A percentile compares a stretch with the other conserved stretches of the same genome.
phyloP scores from a whole-genome alignment of 2,329 filamentous ascomycete genomes.

The Pestalotiopsis sp. region DNA sequence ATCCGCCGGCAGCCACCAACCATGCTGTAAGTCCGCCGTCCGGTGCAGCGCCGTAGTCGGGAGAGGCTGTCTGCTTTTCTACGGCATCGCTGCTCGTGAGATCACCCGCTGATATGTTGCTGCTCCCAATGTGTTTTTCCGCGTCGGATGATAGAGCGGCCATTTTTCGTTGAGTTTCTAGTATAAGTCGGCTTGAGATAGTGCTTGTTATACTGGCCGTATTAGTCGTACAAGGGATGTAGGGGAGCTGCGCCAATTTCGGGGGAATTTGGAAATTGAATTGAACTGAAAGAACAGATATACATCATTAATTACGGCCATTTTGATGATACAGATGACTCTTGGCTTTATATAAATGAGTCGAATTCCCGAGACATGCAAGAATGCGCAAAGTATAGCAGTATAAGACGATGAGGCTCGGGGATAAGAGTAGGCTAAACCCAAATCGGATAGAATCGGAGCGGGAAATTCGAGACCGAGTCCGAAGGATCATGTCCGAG shows the following conservation, averaged over 20 bases:
- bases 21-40: conserved; percentile 32
- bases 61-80: not conserved
- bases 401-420: not conserved
- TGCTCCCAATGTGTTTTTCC: not conserved
- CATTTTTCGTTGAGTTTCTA: not conserved
- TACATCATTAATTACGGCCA: not conserved
- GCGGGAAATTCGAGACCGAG: conserved; percentile 4
- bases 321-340: not conserved
- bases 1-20: conserved; percentile 27
- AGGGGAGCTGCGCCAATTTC: not conserved
- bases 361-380: not conserved
- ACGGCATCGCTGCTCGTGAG: not conserved
- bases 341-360: not conserved
- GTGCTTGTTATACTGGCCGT: not conserved
- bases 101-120: not conserved
- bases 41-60: conserved; percentile 19
- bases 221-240: not conserved
- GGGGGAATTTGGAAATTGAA: not conserved
- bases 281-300: not conserved
- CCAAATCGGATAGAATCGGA: not conserved
- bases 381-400: not conserved
- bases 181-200: not conserved
- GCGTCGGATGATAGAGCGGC: not conserved
- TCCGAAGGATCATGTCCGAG: conserved; percentile 6
- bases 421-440: not conserved